Evolutionary conservation across 2,329 filamentous ascomycete species (phyloP), one percentile per base, ranked within the genome.

Genomic region (Aspergillus pseudoglaucus): DNA sequence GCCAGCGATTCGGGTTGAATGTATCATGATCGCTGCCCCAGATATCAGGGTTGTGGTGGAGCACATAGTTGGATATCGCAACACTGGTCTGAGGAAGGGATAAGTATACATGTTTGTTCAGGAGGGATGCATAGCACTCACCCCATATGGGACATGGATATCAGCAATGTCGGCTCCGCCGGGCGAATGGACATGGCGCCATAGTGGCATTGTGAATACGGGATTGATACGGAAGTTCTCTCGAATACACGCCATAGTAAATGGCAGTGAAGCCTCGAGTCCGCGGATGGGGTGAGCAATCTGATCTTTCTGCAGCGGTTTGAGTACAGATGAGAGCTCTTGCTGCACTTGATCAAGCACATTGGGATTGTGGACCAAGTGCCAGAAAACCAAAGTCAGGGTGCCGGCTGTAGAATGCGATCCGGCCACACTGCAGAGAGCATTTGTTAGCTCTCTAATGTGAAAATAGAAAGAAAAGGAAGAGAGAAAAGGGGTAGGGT

Each of bases 141-240:
- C 33, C 12, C 33, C 33, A 15, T 15, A 8, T 35, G 33, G 33
- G 3, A 35, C 33, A 15, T 49, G 17, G 15, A 27, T 15, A 8
- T 47, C 40, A 8, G 42, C 51, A 47, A 55, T 51, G 30, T 47
- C 15, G 12, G 41, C 38, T 33, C 53, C 53, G 2, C 22, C 40
- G 7, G 41, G 42, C 18, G 43, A 42, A 2, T 42, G 23, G 1
- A 55, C 53, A 23, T 40, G 27, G 10, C 53, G 46, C 48, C 47
- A 49, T 18, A 55, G 41, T 1, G 49, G 49, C 49, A 51, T 51
- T 4, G 49, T 51, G 17, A 51, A 51, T 1, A 51, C 49, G 1
- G 49, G 50, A 17, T 50, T 52, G 4, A 52, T 15, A 3, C 50
- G 44, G 25, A 52, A 52, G 12, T 52, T 52, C 35, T 52, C 50